Evolutionary conservation across 345 rosid genomes (phyloP), one percentile per base, ranked within the genome.

Genomic region (Salix viminalis): DNA sequence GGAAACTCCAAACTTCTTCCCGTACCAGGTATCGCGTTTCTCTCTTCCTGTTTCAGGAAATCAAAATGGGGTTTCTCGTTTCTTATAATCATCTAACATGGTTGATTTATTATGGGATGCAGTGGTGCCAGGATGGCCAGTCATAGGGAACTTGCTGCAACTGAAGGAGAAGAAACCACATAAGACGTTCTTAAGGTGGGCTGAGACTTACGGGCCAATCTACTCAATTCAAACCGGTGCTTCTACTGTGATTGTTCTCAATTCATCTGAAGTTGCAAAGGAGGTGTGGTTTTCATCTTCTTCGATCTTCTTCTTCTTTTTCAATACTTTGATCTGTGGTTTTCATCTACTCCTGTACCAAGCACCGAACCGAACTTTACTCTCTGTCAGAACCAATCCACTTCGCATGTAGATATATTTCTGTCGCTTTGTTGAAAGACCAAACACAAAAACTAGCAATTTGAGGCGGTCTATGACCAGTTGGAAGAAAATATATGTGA

Each of bases 131-230:
- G 97, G 98, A 65, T 62, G 88, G 67, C 98, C 98, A 1, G 67
- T 93, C 37, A 71, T 93, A 14, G 99, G 99, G 84, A 96, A 93
- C 76, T 79, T 96, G 89, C 84, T 90, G 79, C 94, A 93, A 41
- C 77, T 92, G 83, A 91, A 82, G 77, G 99, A 95, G 92, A 96
- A 96, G 87, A 93, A 93, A 78, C 98, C 98, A 9, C 86, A 96
- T 82, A 87, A 82, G 84, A 93, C 92, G 23, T 96, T 96, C 72
- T 48, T 87, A 1, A 90, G 65, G 56, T 96, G 98, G 99, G 92
- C 96, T 34, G 96, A 92, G 87, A 73, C 71, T 50, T 84, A 93
- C 80, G 97, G 97, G 9, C 93, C 97, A 0, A 87, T 95, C 32
- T 92, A 91, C 81, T 92, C 97, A 5, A 91, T 93, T 72, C 86